These are phyloP conservation scores for Handroanthus guayacan DNA, from an alignment of 257 asterid genomes.

Conservation along the genomic window DNA sequence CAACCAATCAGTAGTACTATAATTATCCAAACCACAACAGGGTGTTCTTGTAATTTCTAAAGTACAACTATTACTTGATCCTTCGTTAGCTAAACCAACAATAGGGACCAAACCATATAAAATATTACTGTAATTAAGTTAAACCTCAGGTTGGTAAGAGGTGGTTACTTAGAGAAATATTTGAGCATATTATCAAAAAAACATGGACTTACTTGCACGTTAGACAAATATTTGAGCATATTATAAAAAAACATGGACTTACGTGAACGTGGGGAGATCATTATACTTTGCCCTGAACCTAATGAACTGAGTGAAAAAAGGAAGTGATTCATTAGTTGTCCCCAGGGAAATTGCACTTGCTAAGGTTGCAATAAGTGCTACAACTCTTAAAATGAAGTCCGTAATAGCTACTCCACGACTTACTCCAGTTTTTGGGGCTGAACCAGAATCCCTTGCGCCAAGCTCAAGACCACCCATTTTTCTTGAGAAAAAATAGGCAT, in stretches of 20 bases:
- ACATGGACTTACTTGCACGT: no score
- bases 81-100: no score
- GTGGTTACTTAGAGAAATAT: no score
- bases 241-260: conserved; percentile 28
- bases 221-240: no score
- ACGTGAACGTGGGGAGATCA: conserved; percentile 80
- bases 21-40: no score
- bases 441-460: conserved; percentile 38
- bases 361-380: conserved; percentile 55
- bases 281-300: conserved; percentile 57
- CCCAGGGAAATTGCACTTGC: conserved; percentile 79
- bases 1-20: no score
- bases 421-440: conserved; percentile 16
- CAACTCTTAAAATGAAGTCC: conserved; percentile 59
- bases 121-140: no score
- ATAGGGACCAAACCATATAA: no score
- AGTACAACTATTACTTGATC: no score
- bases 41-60: no score
- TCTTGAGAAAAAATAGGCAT: not conserved
- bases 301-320: conserved; percentile 59
- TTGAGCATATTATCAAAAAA: no score
- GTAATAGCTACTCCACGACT: conserved; percentile 53
- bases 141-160: no score
- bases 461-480: conserved; percentile 43
- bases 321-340: conserved; percentile 49